phyloP scores from a whole-genome alignment of 73 alveolate species.

The Tetrahymena malaccensis region DNA sequence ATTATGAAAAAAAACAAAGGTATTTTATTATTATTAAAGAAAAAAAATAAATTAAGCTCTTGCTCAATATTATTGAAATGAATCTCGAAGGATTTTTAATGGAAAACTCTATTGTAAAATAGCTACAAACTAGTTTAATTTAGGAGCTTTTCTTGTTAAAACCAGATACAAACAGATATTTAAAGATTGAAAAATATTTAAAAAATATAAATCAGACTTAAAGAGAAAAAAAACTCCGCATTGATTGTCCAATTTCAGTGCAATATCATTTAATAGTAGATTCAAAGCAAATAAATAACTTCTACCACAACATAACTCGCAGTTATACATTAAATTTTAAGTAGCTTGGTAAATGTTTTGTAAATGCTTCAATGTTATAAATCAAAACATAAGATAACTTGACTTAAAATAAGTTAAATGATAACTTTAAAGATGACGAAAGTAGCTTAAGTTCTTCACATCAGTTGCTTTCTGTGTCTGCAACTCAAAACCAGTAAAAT shows the following conservation, averaged over 20 bases:
- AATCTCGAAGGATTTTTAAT: neutral
- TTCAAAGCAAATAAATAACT: neutral
- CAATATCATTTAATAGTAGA: neutral
- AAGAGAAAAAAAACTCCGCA: neutral
- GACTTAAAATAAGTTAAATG: neutral
- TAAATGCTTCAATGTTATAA: neutral
- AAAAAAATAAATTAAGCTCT: neutral
- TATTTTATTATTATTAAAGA: neutral
- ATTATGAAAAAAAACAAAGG: neutral
- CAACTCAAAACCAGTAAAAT: neutral
- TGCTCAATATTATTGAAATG: neutral
- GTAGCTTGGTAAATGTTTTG: neutral
- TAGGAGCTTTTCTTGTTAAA: neutral
- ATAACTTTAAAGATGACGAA: neutral
- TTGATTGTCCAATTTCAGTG: neutral
- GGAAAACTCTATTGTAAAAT: neutral
- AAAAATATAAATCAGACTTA: neutral
- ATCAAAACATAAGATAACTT: neutral
- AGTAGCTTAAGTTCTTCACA: neutral
- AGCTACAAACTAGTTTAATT: neutral
- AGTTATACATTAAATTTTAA: neutral
- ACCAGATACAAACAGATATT: neutral
- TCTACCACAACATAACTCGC: neutral
- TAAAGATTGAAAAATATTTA: neutral
- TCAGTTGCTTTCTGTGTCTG: neutral